Evolutionary conservation across 2,329 filamentous ascomycete species (phyloP), one percentile per base, ranked within the genome.

Genomic region (Dactylonectria estremocensis): DNA sequence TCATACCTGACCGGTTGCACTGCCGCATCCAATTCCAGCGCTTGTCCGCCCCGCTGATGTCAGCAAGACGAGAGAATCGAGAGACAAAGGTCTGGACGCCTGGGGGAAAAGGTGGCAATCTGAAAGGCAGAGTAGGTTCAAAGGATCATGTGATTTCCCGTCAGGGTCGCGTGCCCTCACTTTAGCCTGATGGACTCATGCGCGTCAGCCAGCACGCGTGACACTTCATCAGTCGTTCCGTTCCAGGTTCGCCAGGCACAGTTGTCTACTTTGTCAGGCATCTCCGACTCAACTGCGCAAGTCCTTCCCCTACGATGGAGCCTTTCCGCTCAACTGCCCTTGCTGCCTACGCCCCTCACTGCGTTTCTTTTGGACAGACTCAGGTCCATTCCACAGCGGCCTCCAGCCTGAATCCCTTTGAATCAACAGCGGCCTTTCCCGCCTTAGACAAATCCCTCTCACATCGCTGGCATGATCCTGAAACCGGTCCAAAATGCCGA

Each of bases 401-500:
- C 24, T 52, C 60, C 40, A 45, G 52, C 24, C 5, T 20, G n/a
- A 10, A n/a, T 53, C 18, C 18, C 24, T 45, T 22, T 52, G 61
- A 45, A 55, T 31, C 31, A 61, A 20, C 35, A 22, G 18, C 33
- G 20, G 13, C 49, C 14, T 37, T 48, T 37, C 63, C 63, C 64
- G 28, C 67, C 33, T 37, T 28, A 8, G 37, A 35, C 53, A 18
- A 14, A 20, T 11, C 45, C 40, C 24, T 40, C 14, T 24, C 37
- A 40, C 43, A 24, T 20, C 14, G 22, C 46, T 62, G 31, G 53
- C 13, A 67, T 71, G 70, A 57, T 37, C 61, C 43, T 13, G 52
- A 45, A 45, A 65, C n/a, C 46, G 22, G 28, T 53, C 7, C 56
- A 71, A 49, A 24, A 92, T 92, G 91, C 85, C 90, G 20, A 85